Conservation (phyloP, 352 stramenopile species). For the Phytophthora syringae region DNA sequence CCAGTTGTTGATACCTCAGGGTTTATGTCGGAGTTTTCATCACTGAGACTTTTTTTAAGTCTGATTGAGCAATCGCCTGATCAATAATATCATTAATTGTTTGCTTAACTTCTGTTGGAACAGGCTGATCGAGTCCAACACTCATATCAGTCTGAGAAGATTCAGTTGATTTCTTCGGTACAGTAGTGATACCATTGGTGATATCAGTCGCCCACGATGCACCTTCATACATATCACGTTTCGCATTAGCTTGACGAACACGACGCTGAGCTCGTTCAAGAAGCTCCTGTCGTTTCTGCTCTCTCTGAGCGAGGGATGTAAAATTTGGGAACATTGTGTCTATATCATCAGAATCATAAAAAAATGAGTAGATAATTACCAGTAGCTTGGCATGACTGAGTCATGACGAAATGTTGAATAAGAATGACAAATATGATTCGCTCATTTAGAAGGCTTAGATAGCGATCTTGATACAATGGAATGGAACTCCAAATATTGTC, state of each 20-base stretch:
- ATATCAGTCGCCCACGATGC: not conserved
- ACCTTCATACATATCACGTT: not conserved
- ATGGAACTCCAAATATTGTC: conserved; percentile 16
- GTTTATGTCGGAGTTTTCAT: no score
- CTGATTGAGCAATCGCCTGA: no score
- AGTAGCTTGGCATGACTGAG: not conserved
- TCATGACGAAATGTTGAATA: not conserved
- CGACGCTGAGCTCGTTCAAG: conserved; percentile 7
- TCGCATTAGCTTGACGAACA: not conserved
- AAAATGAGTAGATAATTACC: not conserved
- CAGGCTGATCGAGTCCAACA: no score
- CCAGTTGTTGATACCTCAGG: no score
- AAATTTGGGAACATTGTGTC: not conserved
- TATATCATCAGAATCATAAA: not conserved
- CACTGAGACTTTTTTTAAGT: no score
- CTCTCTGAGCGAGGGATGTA: conserved; percentile 1
- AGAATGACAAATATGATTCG: conserved; percentile 6
- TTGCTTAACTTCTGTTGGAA: no score
- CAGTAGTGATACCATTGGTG: not conserved
- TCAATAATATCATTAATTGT: no score
- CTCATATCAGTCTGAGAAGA: conserved; percentile 33
- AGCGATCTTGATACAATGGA: conserved; percentile 17
- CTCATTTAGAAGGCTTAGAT: conserved; percentile 15
- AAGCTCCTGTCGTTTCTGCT: conserved; percentile 10
- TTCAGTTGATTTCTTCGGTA: not conserved